Conservation (phyloP, 2,329 filamentous ascomycete species). For the Aureobasidium vineae region DNA sequence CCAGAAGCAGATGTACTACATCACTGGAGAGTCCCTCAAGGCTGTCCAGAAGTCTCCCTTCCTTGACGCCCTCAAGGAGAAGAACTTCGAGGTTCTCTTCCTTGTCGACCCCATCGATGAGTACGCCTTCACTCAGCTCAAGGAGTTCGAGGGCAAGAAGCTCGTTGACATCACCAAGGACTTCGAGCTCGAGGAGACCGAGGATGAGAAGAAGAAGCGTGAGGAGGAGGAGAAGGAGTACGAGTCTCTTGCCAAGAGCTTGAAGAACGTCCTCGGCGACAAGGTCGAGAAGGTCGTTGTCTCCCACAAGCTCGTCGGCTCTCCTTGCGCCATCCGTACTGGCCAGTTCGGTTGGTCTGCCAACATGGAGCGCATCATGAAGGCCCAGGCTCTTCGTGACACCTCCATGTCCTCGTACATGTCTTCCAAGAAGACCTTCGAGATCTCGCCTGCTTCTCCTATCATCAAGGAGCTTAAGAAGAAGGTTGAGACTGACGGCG, state of each 20-base stretch:
- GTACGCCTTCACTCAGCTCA: constrained; percentile 99
- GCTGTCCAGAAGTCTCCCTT: constrained; percentile 97
- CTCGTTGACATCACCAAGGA: constrained; percentile 99
- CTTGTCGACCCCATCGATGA: constrained; percentile 98
- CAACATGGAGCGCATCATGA: constrained; percentile 99
- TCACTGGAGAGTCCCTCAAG: constrained; percentile 99
- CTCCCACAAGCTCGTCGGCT: constrained; percentile 91
- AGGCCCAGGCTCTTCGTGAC: constrained; percentile 99
- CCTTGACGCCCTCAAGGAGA: constrained; percentile 97
- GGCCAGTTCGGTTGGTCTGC: constrained; percentile 99
- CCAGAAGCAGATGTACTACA: constrained; percentile 99
- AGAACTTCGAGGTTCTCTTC: constrained; percentile 99
- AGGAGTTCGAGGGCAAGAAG: constrained; percentile 99
- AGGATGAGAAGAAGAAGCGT: constrained; percentile 96
- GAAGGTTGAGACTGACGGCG: constrained; percentile 96
- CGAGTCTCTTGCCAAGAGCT: constrained; percentile 88
- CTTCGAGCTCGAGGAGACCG: constrained; percentile 99
- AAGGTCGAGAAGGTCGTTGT: constrained; percentile 99
- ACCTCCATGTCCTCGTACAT: constrained; percentile 99
- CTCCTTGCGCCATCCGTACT: constrained; percentile 97
- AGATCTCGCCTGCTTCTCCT: constrained; percentile 97
- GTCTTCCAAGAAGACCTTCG: constrained; percentile 99
- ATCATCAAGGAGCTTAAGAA: constrained; percentile 99
- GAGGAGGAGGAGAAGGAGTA: constrained; percentile 99
- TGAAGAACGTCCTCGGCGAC: constrained; percentile 99